Conservation (phyloP, 1,284 basidiomycete genomes). For the Sanguinoderma infundibulare region DNA sequence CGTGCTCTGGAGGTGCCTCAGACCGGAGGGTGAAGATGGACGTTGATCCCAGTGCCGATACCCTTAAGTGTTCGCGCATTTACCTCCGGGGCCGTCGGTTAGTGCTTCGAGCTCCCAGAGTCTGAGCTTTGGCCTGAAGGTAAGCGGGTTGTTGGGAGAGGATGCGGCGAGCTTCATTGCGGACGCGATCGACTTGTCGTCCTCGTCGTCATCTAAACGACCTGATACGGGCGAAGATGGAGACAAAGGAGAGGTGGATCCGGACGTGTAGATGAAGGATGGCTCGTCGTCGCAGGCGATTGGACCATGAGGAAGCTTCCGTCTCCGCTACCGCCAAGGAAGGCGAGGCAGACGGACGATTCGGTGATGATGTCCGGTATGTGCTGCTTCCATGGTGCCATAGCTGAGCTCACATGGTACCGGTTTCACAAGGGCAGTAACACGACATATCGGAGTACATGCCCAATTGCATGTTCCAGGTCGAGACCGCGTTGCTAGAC, state of each 20-base stretch:
- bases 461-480: slow-evolving; percentile 99
- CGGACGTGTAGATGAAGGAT: slow-evolving; percentile 52
- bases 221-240: slow-evolving; percentile 23
- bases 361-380: slow-evolving; percentile 90
- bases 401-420: no score
- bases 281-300: slow-evolving; percentile 15
- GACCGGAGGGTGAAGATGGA: slow-evolving; percentile 48
- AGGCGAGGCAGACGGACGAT: slow-evolving; percentile 59
- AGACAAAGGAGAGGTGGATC: slow-evolving; percentile 23
- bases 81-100: slow-evolving; percentile 9
- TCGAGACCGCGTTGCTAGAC: slow-evolving; percentile 88
- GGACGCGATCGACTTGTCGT: slow-evolving; percentile 50
- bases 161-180: slow-evolving; percentile 28
- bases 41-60: slow-evolving; percentile 36
- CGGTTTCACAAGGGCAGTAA: slow-evolving; percentile 77
- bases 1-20: slow-evolving; percentile 77
- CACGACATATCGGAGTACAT: slow-evolving; percentile 99
- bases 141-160: slow-evolving; percentile 20
- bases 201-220: slow-evolving; percentile 40
- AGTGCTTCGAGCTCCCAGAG: slow-evolving; percentile 1
- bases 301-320: slow-evolving; percentile 47
- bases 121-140: neutral
- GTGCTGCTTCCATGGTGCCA: neutral
- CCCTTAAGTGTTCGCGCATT: slow-evolving; percentile 20
- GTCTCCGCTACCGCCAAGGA: slow-evolving; percentile 66